A percentile compares a stretch with the other conserved stretches of the same genome.
Conservation (phyloP, 2,329 filamentous ascomycete genomes). For the Aspergillus sp. region DNA sequence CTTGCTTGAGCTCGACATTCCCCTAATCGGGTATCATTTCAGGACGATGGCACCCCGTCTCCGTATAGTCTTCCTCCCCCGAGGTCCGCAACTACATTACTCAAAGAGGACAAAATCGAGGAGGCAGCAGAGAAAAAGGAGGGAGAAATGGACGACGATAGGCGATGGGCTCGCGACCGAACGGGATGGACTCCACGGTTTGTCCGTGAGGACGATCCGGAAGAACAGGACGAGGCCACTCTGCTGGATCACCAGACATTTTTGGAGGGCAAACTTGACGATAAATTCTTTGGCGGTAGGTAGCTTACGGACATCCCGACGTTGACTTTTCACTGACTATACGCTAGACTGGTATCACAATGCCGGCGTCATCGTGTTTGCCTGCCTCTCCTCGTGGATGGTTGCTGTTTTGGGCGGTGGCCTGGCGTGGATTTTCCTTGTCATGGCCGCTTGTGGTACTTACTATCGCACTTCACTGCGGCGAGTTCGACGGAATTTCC, state of each 20-base stretch:
- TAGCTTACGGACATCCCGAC: conserved; percentile 1
- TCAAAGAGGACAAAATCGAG: conserved; percentile 56
- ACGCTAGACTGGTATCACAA: conserved; percentile 96
- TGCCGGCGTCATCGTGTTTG: conserved; percentile 87
- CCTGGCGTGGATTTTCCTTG: conserved; percentile 85
- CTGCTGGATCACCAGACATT: conserved; percentile 85
- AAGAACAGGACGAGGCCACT: conserved; percentile 57
- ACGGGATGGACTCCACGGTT: conserved; percentile 91
- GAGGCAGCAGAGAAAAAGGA: conserved; percentile 53
- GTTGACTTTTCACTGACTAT: conserved; percentile 4
- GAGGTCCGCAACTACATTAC: conserved; percentile 54
- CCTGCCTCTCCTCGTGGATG: conserved; percentile 86
- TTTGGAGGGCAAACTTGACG: conserved; percentile 78
- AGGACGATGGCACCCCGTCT: conserved; percentile 67
- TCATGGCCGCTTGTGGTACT: conserved; percentile 89
- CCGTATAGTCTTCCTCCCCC: conserved; percentile 77
- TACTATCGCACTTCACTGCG: conserved; percentile 97
- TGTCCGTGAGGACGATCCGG: conserved; percentile 58
- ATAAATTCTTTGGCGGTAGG: conserved; percentile 85
- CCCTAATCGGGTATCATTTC: conserved; percentile 3
- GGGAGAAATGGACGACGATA: conserved; percentile 53
- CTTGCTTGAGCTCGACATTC: background rate
- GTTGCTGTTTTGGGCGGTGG: conserved; percentile 87
- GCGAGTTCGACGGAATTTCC: conserved; percentile 89
- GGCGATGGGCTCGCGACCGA: conserved; percentile 56